Conservation (phyloP, 2,329 filamentous ascomycete genomes). For the Colletotrichum simmondsii region DNA sequence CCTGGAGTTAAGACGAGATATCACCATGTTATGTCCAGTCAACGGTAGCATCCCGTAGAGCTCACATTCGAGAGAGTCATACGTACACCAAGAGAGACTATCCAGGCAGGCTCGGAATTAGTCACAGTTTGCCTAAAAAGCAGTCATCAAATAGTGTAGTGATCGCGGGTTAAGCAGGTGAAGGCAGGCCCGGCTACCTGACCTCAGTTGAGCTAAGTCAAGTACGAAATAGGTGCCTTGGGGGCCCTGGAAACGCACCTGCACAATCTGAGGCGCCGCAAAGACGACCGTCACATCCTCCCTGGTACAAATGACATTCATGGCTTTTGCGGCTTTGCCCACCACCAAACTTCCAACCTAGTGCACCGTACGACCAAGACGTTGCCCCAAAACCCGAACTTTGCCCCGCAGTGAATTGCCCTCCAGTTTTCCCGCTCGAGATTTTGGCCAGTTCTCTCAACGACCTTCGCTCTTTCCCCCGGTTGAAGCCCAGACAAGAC, state of each 20-base stretch:
- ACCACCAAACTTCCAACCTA: background rate
- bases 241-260: background rate
- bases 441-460: background rate
- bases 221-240: background rate
- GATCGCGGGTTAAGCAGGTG: background rate
- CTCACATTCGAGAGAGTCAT: background rate
- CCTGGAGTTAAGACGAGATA: background rate
- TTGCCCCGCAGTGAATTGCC: conserved; percentile 30
- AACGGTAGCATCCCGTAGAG: background rate
- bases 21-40: background rate
- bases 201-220: background rate
- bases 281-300: background rate
- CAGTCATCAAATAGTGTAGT: background rate
- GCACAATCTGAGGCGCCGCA: background rate
- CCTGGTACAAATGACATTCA: background rate
- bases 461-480: background rate
- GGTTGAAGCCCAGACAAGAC: background rate
- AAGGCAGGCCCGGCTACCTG: too few relatives aligned
- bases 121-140: background rate
- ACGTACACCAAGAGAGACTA: background rate
- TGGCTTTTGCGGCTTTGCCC: background rate
- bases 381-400: background rate
- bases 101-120: background rate
- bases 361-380: conserved; percentile 6
- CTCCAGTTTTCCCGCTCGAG: conserved; percentile 3